Evolutionary conservation across 78 protist species (phyloP).

Genomic region (Speleostelium caveatum): DNA sequence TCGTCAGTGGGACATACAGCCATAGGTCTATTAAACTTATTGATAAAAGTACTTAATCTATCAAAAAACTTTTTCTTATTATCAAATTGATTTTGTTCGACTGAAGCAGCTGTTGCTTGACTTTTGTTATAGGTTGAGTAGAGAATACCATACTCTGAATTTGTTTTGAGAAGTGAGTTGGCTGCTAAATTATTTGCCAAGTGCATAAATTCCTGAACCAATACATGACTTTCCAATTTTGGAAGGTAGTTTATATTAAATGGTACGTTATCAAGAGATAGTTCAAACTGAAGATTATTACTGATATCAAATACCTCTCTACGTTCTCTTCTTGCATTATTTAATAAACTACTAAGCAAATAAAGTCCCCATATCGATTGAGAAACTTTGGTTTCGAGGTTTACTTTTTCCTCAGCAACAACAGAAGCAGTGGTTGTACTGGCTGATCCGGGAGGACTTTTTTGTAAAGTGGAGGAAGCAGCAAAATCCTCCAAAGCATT

Average conservation of each 20-base stretch:
- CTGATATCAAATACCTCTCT: constrained; percentile 70
- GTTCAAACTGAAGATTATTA: constrained; percentile 52
- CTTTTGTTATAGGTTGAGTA: constrained; percentile 3
- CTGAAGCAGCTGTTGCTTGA: neutral
- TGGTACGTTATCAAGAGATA: constrained; percentile 57
- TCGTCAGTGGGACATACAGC: constrained; percentile 27
- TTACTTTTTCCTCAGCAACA: neutral
- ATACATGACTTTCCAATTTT: constrained; percentile 59
- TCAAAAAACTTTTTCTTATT: constrained; percentile 69
- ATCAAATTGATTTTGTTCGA: constrained; percentile 10
- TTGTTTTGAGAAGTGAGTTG: constrained; percentile 16
- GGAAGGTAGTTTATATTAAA: constrained; percentile 37
- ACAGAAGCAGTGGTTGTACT: neutral
- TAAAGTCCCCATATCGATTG: constrained; percentile 73
- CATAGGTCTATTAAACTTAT: constrained; percentile 29
- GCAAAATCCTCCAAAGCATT: constrained; percentile 15
- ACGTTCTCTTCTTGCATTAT: constrained; percentile 47
- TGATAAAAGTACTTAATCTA: constrained; percentile 42
- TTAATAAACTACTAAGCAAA: constrained; percentile 36
- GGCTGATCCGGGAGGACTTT: neutral
- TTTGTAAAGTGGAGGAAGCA: too few relatives aligned
- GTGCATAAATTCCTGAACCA: constrained; percentile 77
- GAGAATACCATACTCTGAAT: constrained; percentile 59
- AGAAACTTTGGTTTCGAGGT: constrained; percentile 38
- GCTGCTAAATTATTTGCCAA: constrained; percentile 72